Evolutionary conservation across 1,139 yeast genomes (phyloP).

Genomic region (Diutina scorzettiae): DNA sequence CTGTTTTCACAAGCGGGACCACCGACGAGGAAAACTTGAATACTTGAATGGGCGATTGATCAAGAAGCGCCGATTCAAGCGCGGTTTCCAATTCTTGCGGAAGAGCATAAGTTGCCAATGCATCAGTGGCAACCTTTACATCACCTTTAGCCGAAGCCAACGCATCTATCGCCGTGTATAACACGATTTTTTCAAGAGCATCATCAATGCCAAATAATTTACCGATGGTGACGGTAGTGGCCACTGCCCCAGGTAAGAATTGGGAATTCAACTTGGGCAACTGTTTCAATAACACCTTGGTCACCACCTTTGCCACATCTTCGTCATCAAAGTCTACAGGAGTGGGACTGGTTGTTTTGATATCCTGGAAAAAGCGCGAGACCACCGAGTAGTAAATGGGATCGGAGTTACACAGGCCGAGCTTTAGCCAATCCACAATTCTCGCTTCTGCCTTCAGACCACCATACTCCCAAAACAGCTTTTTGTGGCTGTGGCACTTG

Average conservation of each 20-base stretch:
- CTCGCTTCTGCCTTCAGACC: constrained; percentile 27
- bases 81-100: background rate
- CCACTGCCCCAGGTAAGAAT: background rate
- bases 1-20: constrained; percentile 1
- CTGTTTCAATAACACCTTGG: background rate
- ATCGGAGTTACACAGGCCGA: constrained; percentile 42
- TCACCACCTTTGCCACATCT: background rate
- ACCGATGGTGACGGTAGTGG: background rate
- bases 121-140: background rate
- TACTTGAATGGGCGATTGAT: constrained; percentile 6
- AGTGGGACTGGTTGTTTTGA: background rate
- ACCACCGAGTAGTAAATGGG: background rate
- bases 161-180: background rate
- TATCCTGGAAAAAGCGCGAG: background rate
- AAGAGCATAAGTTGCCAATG: background rate
- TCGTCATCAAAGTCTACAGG: constrained; percentile 1
- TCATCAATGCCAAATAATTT: background rate
- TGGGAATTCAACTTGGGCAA: background rate
- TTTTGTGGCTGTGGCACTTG: constrained; percentile 18
- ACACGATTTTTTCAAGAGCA: background rate
- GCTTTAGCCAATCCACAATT: constrained; percentile 30
- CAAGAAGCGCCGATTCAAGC: background rate
- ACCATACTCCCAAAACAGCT: constrained; percentile 43
- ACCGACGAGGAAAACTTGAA: constrained; percentile 9
- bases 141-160: background rate